phyloP scores from a whole-genome alignment of 345 rosid species.

The Brassica cretica region DNA sequence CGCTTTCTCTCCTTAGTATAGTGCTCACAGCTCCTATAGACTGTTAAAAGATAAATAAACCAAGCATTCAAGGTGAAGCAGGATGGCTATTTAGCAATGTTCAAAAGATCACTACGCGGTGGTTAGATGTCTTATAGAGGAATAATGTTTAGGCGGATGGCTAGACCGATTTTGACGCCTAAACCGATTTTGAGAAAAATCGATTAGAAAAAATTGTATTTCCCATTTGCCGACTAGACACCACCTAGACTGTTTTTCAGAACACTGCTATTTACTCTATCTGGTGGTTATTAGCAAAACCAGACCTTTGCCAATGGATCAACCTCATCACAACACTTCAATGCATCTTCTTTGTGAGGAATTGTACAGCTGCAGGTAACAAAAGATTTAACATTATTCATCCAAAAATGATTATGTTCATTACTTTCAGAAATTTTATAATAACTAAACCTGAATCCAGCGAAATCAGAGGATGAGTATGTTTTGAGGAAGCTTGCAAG shows the following conservation, averaged over 20 bases:
- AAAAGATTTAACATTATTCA: slow-evolving; percentile 21
- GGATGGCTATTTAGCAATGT: neutral
- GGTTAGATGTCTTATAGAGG: too few relatives aligned
- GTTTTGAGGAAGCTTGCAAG: slow-evolving; percentile 65
- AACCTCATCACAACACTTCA: slow-evolving; percentile 81
- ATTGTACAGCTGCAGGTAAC: slow-evolving; percentile 69
- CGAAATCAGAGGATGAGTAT: slow-evolving; percentile 83
- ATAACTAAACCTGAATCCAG: slow-evolving; percentile 77
- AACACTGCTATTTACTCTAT: neutral
- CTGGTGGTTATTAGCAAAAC: slow-evolving; percentile 2
- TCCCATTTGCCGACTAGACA: too few relatives aligned
- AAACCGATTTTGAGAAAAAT: too few relatives aligned
- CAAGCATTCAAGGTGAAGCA: slow-evolving; percentile 15
- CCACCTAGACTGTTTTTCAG: too few relatives aligned
- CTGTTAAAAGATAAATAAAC: slow-evolving; percentile 46
- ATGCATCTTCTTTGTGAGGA: slow-evolving; percentile 90
- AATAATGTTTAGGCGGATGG: too few relatives aligned
- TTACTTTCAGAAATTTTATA: neutral
- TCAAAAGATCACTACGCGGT: too few relatives aligned
- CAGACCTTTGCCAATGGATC: slow-evolving; percentile 89
- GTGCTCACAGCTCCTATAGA: slow-evolving; percentile 96
- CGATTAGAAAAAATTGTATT: too few relatives aligned
- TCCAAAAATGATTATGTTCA: neutral
- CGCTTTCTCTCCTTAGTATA: slow-evolving; percentile 69
- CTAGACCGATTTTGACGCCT: too few relatives aligned